Percentiles rank a stretch among this genome's conserved stretches.
Evolutionary conservation across 495 filamentous ascomycete genomes (phyloP).

Genomic region (Penicillium herquei): DNA sequence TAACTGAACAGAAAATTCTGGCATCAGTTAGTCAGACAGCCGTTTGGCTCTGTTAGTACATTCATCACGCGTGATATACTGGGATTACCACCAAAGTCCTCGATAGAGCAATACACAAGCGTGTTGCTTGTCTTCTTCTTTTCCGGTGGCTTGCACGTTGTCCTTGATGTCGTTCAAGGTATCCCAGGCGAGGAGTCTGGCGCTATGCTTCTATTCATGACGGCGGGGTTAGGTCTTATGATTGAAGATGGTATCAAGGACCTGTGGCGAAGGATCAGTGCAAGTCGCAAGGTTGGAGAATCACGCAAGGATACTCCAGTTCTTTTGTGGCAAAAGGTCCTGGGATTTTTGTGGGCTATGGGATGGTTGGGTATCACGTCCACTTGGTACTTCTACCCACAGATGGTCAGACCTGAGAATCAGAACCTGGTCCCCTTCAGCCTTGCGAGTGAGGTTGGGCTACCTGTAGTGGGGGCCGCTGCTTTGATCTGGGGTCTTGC

Average conservation of each 20-base stretch:
- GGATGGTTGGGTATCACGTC: slow-evolving; percentile 20
- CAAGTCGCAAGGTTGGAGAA: not conserved
- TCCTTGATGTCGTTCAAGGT: slow-evolving; percentile 30
- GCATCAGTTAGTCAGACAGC: slow-evolving; percentile 38
- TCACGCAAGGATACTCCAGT: not conserved
- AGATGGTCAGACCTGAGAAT: slow-evolving; percentile 17
- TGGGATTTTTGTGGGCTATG: slow-evolving; percentile 17
- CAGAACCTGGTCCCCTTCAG: slow-evolving; percentile 19
- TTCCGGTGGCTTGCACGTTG: slow-evolving; percentile 31
- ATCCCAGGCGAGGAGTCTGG: slow-evolving; percentile 21
- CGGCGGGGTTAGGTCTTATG: slow-evolving; percentile 29
- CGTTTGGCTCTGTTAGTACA: slow-evolving; percentile 23
- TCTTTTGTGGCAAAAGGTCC: slow-evolving; percentile 7
- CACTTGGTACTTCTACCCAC: slow-evolving; percentile 23
- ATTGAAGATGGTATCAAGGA: slow-evolving; percentile 27
- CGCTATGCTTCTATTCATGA: slow-evolving; percentile 31
- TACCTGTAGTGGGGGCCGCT: slow-evolving; percentile 6
- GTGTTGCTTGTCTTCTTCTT: slow-evolving; percentile 31
- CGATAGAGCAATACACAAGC: slow-evolving; percentile 27
- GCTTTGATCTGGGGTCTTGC: slow-evolving; percentile 8
- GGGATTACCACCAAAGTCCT: slow-evolving; percentile 17
- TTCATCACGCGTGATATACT: slow-evolving; percentile 25
- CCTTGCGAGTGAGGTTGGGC: slow-evolving; percentile 4
- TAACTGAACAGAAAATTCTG: slow-evolving; percentile 34
- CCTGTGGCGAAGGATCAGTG: slow-evolving; percentile 4